Conservation (phyloP, 192 early-diverging fungal species). For the Entomortierella parvispora region DNA sequence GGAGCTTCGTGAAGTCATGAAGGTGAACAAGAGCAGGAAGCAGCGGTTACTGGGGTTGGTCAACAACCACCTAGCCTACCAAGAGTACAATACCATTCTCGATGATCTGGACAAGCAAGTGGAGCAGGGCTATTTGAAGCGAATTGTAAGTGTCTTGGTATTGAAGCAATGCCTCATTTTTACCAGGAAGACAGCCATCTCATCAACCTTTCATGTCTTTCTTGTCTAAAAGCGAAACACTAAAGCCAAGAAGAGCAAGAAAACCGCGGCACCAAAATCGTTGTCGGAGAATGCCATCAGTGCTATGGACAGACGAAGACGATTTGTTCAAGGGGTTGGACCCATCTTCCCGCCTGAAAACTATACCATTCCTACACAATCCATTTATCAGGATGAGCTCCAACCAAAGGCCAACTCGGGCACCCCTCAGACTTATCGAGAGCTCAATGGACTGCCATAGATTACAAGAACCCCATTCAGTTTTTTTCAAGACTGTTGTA, state of each 20-base stretch:
- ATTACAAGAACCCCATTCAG: no score
- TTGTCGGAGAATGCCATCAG: conserved; percentile 76
- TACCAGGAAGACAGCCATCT: background rate
- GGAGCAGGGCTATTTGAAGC: conserved; percentile 86
- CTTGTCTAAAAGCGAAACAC: conserved; percentile 71
- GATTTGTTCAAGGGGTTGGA: conserved; percentile 75
- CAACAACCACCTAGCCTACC: conserved; percentile 78
- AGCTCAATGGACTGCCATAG: conserved; percentile 39
- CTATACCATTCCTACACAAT: conserved; percentile 51
- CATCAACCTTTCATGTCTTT: no score
- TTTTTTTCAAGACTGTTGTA: conserved; percentile 1
- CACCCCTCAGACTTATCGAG: conserved; percentile 32
- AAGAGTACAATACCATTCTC: conserved; percentile 88
- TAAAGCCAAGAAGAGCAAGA: conserved; percentile 76
- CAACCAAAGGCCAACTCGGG: conserved; percentile 17
- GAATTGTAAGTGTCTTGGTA: conserved; percentile 70
- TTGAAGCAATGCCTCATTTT: no score
- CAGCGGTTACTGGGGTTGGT: conserved; percentile 72
- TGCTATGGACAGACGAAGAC: conserved; percentile 72
- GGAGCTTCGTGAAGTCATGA: conserved; percentile 76
- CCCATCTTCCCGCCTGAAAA: conserved; percentile 57
- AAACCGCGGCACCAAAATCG: conserved; percentile 57
- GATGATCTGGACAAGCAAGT: conserved; percentile 92
- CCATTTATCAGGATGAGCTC: conserved; percentile 53
- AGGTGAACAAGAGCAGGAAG: conserved; percentile 75